phyloP scores from a whole-genome alignment of 768 basidiomycete genomes.

The Leucocoprinus sp. region DNA sequence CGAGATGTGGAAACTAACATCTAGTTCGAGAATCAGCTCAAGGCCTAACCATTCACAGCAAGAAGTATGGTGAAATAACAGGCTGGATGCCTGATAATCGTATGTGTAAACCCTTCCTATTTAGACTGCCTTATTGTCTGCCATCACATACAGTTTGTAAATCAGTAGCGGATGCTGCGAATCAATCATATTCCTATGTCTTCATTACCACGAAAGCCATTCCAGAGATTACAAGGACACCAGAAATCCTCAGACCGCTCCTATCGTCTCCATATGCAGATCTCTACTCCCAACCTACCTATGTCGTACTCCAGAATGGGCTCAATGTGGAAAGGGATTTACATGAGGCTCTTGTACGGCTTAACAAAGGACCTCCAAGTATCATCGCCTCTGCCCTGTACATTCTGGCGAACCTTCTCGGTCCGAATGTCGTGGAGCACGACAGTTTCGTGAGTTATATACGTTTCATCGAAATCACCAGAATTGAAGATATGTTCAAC shows the following conservation, averaged over 20 bases:
- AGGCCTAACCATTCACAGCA: constrained; percentile 49
- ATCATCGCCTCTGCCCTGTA: constrained; percentile 50
- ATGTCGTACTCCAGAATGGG: constrained; percentile 65
- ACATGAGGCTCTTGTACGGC: constrained; percentile 38
- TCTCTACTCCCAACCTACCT: constrained; percentile 42
- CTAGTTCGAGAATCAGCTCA: too few relatives aligned
- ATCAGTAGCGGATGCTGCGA: constrained; percentile 52
- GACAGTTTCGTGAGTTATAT: constrained; percentile 36
- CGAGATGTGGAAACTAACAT: too few relatives aligned
- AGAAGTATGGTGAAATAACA: constrained; percentile 47
- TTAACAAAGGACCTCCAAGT: constrained; percentile 35
- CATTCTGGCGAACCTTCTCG: constrained; percentile 42
- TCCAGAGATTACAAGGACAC: constrained; percentile 54
- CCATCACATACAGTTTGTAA: constrained; percentile 51
- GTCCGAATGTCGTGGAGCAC: constrained; percentile 43
- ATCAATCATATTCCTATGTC: constrained; percentile 54
- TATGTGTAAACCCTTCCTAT: constrained; percentile 23
- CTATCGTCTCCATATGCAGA: constrained; percentile 40
- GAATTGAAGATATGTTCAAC: background rate
- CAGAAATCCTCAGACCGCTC: constrained; percentile 47
- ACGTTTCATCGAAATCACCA: background rate
- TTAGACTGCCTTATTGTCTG: too few relatives aligned
- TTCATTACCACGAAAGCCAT: constrained; percentile 64
- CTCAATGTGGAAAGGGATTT: constrained; percentile 62
- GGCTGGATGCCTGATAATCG: constrained; percentile 61